Evolutionary conservation across 2,329 filamentous ascomycete genomes (phyloP).

Genomic region (Fusarium kyushuense): DNA sequence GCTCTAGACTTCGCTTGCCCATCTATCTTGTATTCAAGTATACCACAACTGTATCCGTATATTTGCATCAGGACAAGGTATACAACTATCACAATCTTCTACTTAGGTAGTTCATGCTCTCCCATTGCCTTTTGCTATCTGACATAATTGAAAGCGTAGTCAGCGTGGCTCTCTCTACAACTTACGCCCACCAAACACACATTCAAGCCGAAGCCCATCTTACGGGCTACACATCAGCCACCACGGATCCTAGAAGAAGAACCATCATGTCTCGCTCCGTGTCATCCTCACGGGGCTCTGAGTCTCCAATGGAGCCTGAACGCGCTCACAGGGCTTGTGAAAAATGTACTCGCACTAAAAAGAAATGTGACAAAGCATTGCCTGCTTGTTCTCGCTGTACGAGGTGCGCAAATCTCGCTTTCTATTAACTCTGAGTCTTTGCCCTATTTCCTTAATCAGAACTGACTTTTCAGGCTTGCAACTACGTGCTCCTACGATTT

Average conservation of each 20-base stretch:
- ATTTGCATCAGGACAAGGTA: slow-evolving; percentile 2
- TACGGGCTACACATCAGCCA: slow-evolving; percentile 32
- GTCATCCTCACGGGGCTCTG: slow-evolving; percentile 47
- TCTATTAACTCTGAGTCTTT: background rate
- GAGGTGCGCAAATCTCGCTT: slow-evolving; percentile 44
- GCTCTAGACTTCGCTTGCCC: background rate
- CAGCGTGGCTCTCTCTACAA: slow-evolving; percentile 12
- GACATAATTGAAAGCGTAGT: slow-evolving; percentile 34
- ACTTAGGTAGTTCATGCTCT: slow-evolving; percentile 18
- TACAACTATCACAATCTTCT: slow-evolving; percentile 6
- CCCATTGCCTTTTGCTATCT: slow-evolving; percentile 17
- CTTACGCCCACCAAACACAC: slow-evolving; percentile 18
- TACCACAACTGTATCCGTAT: background rate
- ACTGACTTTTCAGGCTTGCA: slow-evolving; percentile 39
- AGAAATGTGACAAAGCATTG: slow-evolving; percentile 55
- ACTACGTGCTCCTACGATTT: slow-evolving; percentile 54
- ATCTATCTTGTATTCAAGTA: background rate
- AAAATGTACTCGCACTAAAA: slow-evolving; percentile 55
- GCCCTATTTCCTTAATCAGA: background rate
- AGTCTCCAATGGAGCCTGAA: slow-evolving; percentile 50
- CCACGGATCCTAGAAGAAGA: slow-evolving; percentile 39
- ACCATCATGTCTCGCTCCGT: slow-evolving; percentile 45
- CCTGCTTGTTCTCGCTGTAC: slow-evolving; percentile 53
- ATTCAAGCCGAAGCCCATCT: slow-evolving; percentile 12
- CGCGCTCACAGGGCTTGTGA: slow-evolving; percentile 54